Evolutionary conservation across 2,329 filamentous ascomycete genomes (phyloP), one percentile per base, ranked within the genome.

Genomic region (Ophiostoma piceae): DNA sequence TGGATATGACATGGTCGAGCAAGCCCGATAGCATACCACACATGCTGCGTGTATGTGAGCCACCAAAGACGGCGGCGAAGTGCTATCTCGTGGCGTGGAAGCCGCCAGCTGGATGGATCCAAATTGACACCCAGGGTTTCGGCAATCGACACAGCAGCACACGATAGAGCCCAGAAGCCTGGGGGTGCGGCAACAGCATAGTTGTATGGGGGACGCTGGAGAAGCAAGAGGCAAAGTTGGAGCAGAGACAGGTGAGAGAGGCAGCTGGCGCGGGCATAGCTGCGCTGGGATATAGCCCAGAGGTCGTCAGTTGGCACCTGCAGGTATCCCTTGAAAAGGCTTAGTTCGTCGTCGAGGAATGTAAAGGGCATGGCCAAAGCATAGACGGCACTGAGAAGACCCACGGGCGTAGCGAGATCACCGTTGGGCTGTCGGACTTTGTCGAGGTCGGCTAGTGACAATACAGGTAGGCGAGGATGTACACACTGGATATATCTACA

Each of bases 31-130:
- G 75, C 75, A 6, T 71, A 66, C 75, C 75, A 75, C 2, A 73
- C 72, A 66, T 76, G 75, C 32, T 67, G 67, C 2, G 71, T 70
- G 69, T 74, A 75, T 5, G 73, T 74, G 9, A 76, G 47, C 75
- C 75, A 75, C 75, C 75, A 76, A 2, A 76, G 72, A 57, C 75
- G 73, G 14, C 74, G 72, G 3, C 75, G 73, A 12, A 75, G 69
- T 14, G 73, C 73, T 1, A 72, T 69, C 69, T 76, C 74, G n/a
- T 68, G 19, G 9, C 73, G 70, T 7, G 75, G 74, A n/a, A 76
- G 72, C 1, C 72, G 71, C 75, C 74, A 76, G 14, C 29, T 62
- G 2, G 64, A 32, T 0, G 75, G 74, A 37, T 76, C 74, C 3
- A 74, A 19, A 35, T 74, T 73, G 9, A 75, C 26, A 4, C 75